phyloP scores from a whole-genome alignment of 352 stramenopile genomes.

The Phytopythium aichiense region DNA sequence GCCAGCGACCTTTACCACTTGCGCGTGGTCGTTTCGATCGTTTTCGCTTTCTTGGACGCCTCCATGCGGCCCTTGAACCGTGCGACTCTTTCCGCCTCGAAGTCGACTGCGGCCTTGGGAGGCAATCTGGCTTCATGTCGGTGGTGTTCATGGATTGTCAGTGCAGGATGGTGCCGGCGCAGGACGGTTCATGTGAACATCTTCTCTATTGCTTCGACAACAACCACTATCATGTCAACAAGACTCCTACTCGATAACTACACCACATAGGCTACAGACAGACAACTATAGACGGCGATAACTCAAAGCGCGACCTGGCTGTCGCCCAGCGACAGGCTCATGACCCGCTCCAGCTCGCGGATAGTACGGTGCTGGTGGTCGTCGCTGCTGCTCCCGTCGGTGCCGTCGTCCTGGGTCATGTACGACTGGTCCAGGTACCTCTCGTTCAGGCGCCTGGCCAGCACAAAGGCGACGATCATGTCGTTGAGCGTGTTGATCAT shows the following conservation, averaged over 20 bases:
- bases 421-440: constrained; percentile 12
- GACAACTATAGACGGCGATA: not conserved
- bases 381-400: not conserved
- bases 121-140: no score
- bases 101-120: no score
- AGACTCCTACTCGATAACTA: not conserved
- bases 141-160: no score
- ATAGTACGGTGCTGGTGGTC: constrained; percentile 2
- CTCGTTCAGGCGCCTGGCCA: constrained; percentile 48
- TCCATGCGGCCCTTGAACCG: not conserved
- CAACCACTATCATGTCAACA: not conserved
- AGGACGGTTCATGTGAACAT: not conserved
- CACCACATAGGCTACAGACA: not conserved
- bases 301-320: constrained; percentile 3
- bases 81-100: not conserved
- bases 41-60: not conserved
- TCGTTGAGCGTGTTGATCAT: constrained; percentile 51
- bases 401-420: constrained; percentile 1
- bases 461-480: constrained; percentile 41
- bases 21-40: not conserved
- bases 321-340: constrained; percentile 7
- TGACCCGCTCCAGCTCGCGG: constrained; percentile 2
- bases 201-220: not conserved
- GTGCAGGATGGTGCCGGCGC: no score
- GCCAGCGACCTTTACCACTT: constrained; percentile 2